Evolutionary conservation across 305 asterid genomes (phyloP).

Genomic region (Fraxinus platypoda): DNA sequence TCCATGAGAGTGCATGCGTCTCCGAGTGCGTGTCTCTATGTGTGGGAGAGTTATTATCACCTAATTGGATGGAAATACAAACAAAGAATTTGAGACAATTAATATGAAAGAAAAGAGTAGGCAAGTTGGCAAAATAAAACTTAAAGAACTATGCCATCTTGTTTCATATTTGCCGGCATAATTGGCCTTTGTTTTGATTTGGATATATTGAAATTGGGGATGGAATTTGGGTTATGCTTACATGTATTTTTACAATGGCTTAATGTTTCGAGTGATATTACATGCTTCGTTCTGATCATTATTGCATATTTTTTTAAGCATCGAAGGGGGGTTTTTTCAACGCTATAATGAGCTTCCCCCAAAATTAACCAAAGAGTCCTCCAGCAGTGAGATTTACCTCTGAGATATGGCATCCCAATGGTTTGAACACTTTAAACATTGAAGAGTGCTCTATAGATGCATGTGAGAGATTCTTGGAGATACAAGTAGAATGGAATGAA

Average conservation of each 20-base stretch:
- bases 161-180: not conserved
- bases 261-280: not conserved
- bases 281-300: slow-evolving; percentile 20
- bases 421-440: slow-evolving; percentile 41
- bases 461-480: not conserved
- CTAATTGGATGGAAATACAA: not conserved
- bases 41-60: not conserved
- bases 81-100: not conserved
- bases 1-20: not conserved
- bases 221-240: not conserved
- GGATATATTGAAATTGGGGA: not conserved
- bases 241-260: not conserved
- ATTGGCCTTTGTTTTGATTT: not conserved
- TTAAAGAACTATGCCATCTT: not conserved
- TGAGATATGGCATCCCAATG: slow-evolving; percentile 98
- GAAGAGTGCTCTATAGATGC: not conserved
- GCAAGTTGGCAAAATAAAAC: not conserved
- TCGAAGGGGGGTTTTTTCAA: slow-evolving; percentile 99
- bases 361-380: slow-evolving; percentile 92
- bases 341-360: slow-evolving; percentile 92
- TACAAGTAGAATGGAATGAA: not conserved
- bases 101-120: not conserved
- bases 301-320: slow-evolving; percentile 42
- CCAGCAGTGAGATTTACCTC: slow-evolving; percentile 91
- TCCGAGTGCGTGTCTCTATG: not conserved